Conservation (phyloP, 768 basidiomycete genomes). For the Dacryopinax spathularia region DNA sequence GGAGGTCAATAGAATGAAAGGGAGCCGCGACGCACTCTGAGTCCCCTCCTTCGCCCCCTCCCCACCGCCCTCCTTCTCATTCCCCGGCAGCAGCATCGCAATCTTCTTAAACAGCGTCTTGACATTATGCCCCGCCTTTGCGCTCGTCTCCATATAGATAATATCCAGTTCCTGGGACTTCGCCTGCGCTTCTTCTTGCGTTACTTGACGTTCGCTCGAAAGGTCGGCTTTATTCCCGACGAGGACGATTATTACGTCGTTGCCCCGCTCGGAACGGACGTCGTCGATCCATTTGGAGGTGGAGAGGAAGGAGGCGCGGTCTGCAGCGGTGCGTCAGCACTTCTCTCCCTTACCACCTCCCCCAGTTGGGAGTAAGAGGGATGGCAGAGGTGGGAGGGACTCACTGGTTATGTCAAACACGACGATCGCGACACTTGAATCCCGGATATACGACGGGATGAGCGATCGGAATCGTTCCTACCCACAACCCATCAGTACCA, state of each 20-base stretch:
- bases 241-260: slow-evolving; percentile 94
- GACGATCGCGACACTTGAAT: slow-evolving; percentile 96
- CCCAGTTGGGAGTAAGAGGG: background rate
- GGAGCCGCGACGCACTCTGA: slow-evolving; percentile 23
- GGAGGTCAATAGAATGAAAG: background rate
- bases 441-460: slow-evolving; percentile 97
- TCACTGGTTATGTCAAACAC: slow-evolving; percentile 97
- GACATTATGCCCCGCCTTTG: slow-evolving; percentile 98
- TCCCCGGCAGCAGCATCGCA: slow-evolving; percentile 91
- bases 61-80: slow-evolving; percentile 55
- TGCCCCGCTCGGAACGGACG: slow-evolving; percentile 90
- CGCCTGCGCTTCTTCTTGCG: slow-evolving; percentile 86
- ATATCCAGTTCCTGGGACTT: slow-evolving; percentile 82
- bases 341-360: background rate
- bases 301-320: slow-evolving; percentile 94
- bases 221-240: slow-evolving; percentile 99
- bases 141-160: slow-evolving; percentile 99
- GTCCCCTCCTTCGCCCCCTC: slow-evolving; percentile 14
- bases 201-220: slow-evolving; percentile 99
- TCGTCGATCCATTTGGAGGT: slow-evolving; percentile 99
- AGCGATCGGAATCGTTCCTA: slow-evolving; percentile 94
- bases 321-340: slow-evolving; percentile 29
- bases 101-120: slow-evolving; percentile 99
- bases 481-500: background rate
- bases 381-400: slow-evolving; percentile 20